Conservation (phyloP, 2,329 filamentous ascomycete genomes). For the Pyricularia pennisetigena region DNA sequence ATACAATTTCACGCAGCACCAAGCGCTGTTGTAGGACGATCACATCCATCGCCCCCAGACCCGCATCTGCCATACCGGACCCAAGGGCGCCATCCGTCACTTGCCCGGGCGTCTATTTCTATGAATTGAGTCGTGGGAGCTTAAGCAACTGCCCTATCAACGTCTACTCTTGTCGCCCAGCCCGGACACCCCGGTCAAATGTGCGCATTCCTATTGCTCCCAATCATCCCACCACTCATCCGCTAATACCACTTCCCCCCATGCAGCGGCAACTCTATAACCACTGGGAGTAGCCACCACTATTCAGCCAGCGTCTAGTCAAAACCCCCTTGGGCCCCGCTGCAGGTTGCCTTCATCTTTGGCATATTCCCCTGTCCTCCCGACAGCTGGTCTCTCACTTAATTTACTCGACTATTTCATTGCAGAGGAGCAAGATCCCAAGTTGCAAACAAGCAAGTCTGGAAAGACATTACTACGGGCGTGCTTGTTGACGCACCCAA, state of each 20-base stretch:
- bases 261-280: constrained; percentile 25
- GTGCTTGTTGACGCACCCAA: not conserved
- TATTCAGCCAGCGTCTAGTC: constrained; percentile 29
- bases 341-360: constrained; percentile 24
- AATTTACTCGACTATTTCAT: constrained; percentile 18
- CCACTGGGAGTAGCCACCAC: constrained; percentile 14
- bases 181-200: constrained; percentile 26
- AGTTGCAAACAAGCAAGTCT: constrained; percentile 1
- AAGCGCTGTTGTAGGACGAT: constrained; percentile 5
- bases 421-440: not conserved
- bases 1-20: constrained; percentile 3
- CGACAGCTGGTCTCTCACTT: constrained; percentile 46
- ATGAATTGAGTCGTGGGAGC: constrained; percentile 16
- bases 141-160: constrained; percentile 31
- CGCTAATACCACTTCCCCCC: constrained; percentile 12
- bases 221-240: constrained; percentile 22
- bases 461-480: not conserved
- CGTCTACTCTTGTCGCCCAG: constrained; percentile 16
- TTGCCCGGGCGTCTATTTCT: constrained; percentile 34
- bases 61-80: constrained; percentile 3
- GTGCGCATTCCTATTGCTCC: constrained; percentile 29
- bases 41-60: not conserved
- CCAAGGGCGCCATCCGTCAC: constrained; percentile 23
- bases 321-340: constrained; percentile 37
- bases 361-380: constrained; percentile 23